Evolutionary conservation across 2,329 filamentous ascomycete genomes (phyloP).

Genomic region (Trichophyton schoenleinii): DNA sequence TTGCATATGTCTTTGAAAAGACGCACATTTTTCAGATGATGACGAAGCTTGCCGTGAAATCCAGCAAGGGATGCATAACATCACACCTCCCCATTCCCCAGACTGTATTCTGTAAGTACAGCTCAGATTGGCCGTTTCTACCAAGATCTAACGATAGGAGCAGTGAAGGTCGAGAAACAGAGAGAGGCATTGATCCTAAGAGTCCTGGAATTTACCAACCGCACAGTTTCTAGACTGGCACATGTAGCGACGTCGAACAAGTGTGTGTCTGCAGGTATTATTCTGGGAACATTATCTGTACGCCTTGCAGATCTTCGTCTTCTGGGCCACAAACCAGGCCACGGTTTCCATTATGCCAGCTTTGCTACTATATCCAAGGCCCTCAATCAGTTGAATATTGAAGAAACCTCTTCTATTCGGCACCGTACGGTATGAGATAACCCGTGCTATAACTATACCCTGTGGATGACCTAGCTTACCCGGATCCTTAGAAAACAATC

Average conservation of each 20-base stretch:
- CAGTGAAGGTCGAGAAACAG: neutral
- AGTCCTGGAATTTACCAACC: neutral
- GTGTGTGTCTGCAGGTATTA: neutral
- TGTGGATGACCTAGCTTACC: neutral
- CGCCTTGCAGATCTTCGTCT: neutral
- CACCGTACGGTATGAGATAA: neutral
- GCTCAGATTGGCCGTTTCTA: neutral
- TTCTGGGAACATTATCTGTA: neutral
- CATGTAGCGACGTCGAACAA: neutral
- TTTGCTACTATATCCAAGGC: neutral
- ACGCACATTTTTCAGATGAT: neutral
- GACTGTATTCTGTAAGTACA: neutral
- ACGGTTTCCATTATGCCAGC: neutral
- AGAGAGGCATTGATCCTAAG: neutral
- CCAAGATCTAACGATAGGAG: neutral
- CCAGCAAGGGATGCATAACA: neutral
- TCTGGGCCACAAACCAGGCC: neutral
- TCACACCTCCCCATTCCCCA: neutral
- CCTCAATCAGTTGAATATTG: neutral
- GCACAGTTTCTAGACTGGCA: neutral
- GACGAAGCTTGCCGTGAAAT: neutral
- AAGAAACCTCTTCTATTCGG: neutral
- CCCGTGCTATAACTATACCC: neutral
- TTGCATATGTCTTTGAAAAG: neutral
- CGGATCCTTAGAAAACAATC: neutral